Base-by-base conservation (phyloP, 306 rosid species). In the Castanea mollissima region DNA sequence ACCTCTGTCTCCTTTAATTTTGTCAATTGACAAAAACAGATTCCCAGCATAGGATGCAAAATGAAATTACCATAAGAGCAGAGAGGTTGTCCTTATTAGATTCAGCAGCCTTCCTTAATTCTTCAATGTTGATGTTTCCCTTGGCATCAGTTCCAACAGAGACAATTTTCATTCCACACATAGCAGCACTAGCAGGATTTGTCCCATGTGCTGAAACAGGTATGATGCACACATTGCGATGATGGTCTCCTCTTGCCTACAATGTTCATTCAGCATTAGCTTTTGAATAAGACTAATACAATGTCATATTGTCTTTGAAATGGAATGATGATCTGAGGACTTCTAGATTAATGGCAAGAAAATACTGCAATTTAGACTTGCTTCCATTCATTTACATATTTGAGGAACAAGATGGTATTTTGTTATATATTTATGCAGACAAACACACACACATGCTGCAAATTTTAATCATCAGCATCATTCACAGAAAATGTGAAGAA, bases 181-280 rank as follows among this genome's bases (percentile, higher is more conserved):
- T 96, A 32, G 99, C 99, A 80, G 99, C 99, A 81, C 99, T 96
- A 56, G 99, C 99, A 54, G 99, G 99, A 86, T 96, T 96, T 41
- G 99, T 96, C 71, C 99, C 99, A 76, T 96, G 99, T 41, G 99
- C 99, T 6, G 99, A 96, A 75, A 93, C 96, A 52, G 99, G 99
- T 56, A 96, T 96, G 11, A 96, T 93, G 89, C 99, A 96, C 82
- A 96, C 98, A 68, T 96, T 82, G 70, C 99, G 96, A 81, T 93
- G 98, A 78, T 83, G 93, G 85, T 94, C 94, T 29, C 99, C 98
- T 83, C 99, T 88, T 84, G 99, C 87, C 99, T 96, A 74, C 79
- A 80, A 54, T 80, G 73, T 77, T 82, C 79, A 83, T 74, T 78
- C 72, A n/a, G 64, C 35, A 85, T 38, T 2, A 38, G 46, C 46